phyloP scores from a whole-genome alignment of 345 rosid genomes.

The Murraya paniculata region DNA sequence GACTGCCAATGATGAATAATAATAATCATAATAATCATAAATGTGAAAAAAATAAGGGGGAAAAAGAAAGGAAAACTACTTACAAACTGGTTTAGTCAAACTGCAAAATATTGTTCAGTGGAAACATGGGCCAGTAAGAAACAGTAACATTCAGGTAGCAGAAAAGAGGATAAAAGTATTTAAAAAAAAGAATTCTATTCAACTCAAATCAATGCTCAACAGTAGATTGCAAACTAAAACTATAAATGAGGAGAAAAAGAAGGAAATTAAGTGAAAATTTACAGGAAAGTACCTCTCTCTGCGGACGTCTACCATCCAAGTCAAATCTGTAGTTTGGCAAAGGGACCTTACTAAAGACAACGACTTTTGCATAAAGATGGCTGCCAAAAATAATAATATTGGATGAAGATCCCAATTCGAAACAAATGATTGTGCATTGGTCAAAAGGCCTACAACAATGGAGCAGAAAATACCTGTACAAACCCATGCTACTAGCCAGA shows the following conservation, averaged over 20 bases:
- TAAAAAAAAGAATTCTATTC: not conserved
- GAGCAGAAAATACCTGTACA: constrained; percentile 57
- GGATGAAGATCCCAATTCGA: constrained; percentile 23
- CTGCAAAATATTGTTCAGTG: not conserved
- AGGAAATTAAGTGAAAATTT: not conserved
- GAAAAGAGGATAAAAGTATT: not conserved
- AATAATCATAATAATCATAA: not conserved
- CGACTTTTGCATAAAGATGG: constrained; percentile 72
- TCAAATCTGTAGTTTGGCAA: constrained; percentile 97
- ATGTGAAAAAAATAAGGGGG: not conserved
- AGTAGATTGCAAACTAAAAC: not conserved
- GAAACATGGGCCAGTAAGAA: not conserved
- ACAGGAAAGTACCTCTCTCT: constrained; percentile 69
- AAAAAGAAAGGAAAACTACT: not conserved
- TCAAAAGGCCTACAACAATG: constrained; percentile 1
- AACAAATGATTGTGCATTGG: not conserved
- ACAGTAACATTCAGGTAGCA: not conserved
- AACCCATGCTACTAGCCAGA: constrained; percentile 69
- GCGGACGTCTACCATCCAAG: constrained; percentile 87
- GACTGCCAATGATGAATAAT: not conserved
- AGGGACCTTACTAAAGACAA: constrained; percentile 84
- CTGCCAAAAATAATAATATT: constrained; percentile 42
- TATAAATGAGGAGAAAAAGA: not conserved
- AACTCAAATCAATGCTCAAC: not conserved
- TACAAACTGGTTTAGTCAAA: not conserved